Percentiles rank a stretch among this genome's conserved stretches.
Conservation (phyloP, 140 eudicot genomes). For the Bidens hawaiensis region DNA sequence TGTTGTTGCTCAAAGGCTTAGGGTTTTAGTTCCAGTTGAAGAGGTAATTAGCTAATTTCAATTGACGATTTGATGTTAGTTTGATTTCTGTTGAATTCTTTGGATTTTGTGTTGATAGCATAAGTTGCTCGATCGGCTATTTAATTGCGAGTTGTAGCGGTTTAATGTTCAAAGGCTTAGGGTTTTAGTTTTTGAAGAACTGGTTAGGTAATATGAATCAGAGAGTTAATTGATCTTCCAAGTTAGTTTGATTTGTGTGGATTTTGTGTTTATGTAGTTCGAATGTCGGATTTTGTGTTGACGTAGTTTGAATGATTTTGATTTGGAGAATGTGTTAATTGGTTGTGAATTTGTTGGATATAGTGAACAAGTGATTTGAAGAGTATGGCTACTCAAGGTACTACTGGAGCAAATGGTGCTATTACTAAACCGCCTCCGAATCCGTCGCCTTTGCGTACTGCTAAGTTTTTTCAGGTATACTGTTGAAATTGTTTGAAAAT, state of each 20-base stretch:
- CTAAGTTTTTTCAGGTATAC: slow-evolving; percentile 72
- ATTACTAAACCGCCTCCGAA: slow-evolving; percentile 65
- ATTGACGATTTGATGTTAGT: slow-evolving; percentile 7
- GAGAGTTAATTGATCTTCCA: not conserved
- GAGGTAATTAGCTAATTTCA: slow-evolving; percentile 7
- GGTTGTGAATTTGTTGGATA: slow-evolving; percentile 14
- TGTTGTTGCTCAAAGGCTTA: slow-evolving; percentile 1
- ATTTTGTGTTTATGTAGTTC: not conserved
- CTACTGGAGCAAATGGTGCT: slow-evolving; percentile 38
- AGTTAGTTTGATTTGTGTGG: not conserved
- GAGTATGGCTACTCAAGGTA: slow-evolving; percentile 54
- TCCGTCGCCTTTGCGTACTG: slow-evolving; percentile 74
- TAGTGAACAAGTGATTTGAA: slow-evolving; percentile 21
- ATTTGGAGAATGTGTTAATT: not conserved
- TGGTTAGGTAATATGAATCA: not conserved
- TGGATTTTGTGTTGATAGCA: not conserved
- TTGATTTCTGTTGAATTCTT: not conserved
- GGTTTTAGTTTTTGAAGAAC: too few relatives aligned
- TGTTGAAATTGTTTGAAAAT: not conserved
- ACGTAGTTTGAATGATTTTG: not conserved
- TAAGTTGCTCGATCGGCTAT: slow-evolving; percentile 25
- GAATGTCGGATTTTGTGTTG: not conserved
- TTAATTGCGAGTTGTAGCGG: slow-evolving; percentile 22
- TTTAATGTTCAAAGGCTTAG: slow-evolving; percentile 6
- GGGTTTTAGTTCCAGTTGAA: slow-evolving; percentile 15